These are phyloP conservation scores for Apophysomyces ossiformis DNA, from an alignment of 371 early-diverging fungal species.

Conservation along the genomic window DNA sequence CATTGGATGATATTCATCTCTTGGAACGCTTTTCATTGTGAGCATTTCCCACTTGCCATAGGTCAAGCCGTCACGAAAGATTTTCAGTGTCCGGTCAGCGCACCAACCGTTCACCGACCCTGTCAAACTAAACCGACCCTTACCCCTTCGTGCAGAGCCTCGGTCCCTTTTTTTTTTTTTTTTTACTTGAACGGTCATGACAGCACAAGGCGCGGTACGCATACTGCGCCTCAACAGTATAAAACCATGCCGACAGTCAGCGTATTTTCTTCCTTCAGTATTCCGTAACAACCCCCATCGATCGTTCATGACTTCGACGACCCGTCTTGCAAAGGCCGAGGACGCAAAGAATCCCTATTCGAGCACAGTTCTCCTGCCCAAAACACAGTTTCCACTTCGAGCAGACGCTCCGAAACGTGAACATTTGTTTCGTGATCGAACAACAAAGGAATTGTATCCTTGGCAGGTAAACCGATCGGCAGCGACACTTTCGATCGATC, in stretches of 20 bases:
- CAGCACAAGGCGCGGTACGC: not conserved
- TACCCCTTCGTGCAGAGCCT: too few species aligned
- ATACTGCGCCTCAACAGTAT: not conserved
- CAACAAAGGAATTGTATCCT: conserved; percentile 70
- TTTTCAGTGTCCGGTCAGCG: too few species aligned
- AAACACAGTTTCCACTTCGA: conserved; percentile 74
- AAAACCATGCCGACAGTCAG: not conserved
- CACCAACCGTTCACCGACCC: too few species aligned
- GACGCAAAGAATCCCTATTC: conserved; percentile 47
- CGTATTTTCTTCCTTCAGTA: not conserved
- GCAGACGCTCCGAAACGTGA: conserved; percentile 72
- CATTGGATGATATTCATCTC: too few species aligned
- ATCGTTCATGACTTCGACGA: not conserved
- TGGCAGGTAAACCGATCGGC: conserved; percentile 66
- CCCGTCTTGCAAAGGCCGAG: conserved; percentile 11
- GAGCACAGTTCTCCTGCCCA: conserved; percentile 73
- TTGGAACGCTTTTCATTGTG: too few species aligned
- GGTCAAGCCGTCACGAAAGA: too few species aligned
- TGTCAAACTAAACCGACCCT: too few species aligned
- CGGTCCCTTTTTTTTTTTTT: too few species aligned
- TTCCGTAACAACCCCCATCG: not conserved
- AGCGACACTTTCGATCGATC: too few species aligned
- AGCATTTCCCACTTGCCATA: too few species aligned
- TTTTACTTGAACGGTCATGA: not conserved
- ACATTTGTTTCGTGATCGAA: conserved; percentile 63